Evolutionary conservation across 2,329 filamentous ascomycete species (phyloP).

Genomic region (Torrubiella hemipterigena): DNA sequence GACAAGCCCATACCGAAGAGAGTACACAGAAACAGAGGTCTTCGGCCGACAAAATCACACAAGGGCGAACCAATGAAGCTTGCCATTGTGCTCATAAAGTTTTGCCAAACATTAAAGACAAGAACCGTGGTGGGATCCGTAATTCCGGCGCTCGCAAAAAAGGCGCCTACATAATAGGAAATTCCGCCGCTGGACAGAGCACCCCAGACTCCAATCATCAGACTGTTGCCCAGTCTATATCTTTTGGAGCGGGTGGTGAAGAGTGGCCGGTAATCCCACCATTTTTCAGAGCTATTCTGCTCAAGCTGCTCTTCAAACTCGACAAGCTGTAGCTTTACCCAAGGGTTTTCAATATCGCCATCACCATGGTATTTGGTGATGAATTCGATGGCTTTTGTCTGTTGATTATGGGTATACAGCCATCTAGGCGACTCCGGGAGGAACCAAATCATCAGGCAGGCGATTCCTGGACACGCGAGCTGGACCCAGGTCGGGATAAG

Average conservation of each 20-base stretch:
- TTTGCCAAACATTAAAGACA: constrained; percentile 35
- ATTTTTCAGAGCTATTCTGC: constrained; percentile 23
- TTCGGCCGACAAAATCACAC: constrained; percentile 36
- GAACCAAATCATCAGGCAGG: constrained; percentile 10
- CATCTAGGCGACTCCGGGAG: constrained; percentile 32
- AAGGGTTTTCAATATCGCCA: constrained; percentile 23
- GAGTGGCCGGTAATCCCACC: constrained; percentile 26
- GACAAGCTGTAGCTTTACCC: constrained; percentile 26
- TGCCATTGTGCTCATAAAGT: constrained; percentile 34
- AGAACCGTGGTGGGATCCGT: constrained; percentile 22
- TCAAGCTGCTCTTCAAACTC: constrained; percentile 18
- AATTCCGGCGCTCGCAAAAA: constrained; percentile 39
- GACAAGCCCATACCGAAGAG: constrained; percentile 26
- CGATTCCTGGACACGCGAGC: constrained; percentile 4
- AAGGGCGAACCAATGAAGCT: constrained; percentile 34
- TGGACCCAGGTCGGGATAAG: constrained; percentile 26
- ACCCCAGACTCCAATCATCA: constrained; percentile 14
- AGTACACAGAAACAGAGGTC: constrained; percentile 35
- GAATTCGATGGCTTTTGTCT: constrained; percentile 23
- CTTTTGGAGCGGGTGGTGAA: constrained; percentile 15
- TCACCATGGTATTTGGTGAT: constrained; percentile 23
- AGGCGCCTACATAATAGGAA: constrained; percentile 37
- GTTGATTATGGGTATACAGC: constrained; percentile 23
- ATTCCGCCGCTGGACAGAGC: constrained; percentile 31
- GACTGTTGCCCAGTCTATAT: constrained; percentile 2